Conservation (phyloP, 768 basidiomycete genomes). For the Boletus speciosus region DNA sequence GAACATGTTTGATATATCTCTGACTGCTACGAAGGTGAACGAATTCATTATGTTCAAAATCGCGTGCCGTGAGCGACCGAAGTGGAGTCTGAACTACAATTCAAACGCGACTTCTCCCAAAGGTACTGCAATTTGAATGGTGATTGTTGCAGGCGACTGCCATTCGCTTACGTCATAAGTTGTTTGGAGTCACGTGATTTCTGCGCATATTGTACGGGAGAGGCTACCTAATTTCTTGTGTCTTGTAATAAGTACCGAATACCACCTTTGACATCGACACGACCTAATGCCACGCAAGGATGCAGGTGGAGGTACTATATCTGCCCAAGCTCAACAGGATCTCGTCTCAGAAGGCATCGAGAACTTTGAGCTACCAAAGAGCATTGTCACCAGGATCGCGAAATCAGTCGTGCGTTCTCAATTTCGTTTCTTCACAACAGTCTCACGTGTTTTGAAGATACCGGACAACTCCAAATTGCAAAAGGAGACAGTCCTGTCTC, state of each 20-base stretch:
- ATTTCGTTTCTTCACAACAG: background rate
- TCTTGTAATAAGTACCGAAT: background rate
- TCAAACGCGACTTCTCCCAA: too few relatives aligned
- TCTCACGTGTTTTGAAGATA: slow-evolving; percentile 46
- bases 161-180: too few relatives aligned
- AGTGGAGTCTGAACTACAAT: too few relatives aligned
- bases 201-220: too few relatives aligned
- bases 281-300: slow-evolving; percentile 69
- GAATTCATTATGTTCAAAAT: too few relatives aligned
- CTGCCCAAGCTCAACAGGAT: slow-evolving; percentile 77
- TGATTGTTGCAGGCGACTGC: too few relatives aligned
- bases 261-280: background rate
- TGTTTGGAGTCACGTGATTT: slow-evolving; percentile 8
- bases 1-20: too few relatives aligned
- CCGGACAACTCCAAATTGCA: slow-evolving; percentile 84
- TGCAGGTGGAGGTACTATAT: slow-evolving; percentile 46
- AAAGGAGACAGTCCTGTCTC: slow-evolving; percentile 82
- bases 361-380: slow-evolving; percentile 84
- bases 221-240: background rate
- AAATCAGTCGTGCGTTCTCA: slow-evolving; percentile 67
- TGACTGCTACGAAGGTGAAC: too few relatives aligned
- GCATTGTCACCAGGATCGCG: slow-evolving; percentile 78
- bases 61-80: too few relatives aligned
- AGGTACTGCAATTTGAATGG: too few relatives aligned
- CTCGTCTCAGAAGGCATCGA: slow-evolving; percentile 82